These are phyloP conservation scores for Saccharomycopsis fibuligera DNA, from an alignment of 805 yeast species.

Conservation along the genomic window DNA sequence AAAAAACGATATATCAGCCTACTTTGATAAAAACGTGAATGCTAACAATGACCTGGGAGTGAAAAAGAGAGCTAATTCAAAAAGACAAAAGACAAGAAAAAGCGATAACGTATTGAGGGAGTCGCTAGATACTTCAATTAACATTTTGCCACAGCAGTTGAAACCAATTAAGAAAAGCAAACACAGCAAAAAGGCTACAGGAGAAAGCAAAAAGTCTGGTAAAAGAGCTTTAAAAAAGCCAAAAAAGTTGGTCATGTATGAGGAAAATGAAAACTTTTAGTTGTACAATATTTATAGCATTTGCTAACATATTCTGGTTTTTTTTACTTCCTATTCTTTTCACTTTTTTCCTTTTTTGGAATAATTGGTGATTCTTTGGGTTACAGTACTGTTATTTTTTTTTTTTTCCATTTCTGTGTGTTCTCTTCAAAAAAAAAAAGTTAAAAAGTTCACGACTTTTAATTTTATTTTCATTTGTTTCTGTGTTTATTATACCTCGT, in stretches of 20 bases:
- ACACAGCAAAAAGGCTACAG: background rate
- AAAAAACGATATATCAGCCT: background rate
- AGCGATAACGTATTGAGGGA: background rate
- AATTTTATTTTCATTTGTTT: too few species aligned
- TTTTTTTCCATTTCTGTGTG: background rate
- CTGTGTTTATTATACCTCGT: too few species aligned
- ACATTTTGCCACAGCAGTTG: slow-evolving; percentile 1
- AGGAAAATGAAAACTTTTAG: background rate
- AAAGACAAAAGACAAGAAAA: background rate
- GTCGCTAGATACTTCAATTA: slow-evolving; percentile 6
- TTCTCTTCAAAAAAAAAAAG: too few species aligned
- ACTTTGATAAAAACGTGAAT: background rate
- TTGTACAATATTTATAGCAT: too few species aligned
- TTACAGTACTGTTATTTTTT: background rate
- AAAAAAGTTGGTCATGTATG: slow-evolving; percentile 1
- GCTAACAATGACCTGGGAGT: background rate
- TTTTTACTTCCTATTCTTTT: too few species aligned
- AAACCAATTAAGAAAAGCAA: slow-evolving; percentile 14
- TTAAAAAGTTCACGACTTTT: too few species aligned
- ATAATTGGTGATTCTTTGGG: background rate
- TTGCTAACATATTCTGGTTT: too few species aligned
- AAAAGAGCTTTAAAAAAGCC: background rate
- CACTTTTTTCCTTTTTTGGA: background rate
- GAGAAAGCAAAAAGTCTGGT: background rate
- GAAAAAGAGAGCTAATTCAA: background rate